phyloP scores from a whole-genome alignment of 768 basidiomycete genomes.

The Brasilioporus rufonigricans region DNA sequence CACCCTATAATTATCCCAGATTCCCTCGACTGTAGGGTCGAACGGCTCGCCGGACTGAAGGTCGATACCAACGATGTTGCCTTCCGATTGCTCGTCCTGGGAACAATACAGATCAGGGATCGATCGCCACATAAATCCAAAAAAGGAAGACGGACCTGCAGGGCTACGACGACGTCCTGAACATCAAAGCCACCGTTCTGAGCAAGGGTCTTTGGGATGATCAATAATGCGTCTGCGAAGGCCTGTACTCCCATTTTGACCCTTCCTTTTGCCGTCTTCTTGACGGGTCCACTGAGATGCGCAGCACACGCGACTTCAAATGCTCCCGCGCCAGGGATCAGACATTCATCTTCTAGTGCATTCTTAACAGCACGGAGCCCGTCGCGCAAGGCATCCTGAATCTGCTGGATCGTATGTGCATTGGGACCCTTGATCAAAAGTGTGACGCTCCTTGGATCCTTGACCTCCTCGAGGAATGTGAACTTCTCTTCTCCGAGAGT shows the following conservation, averaged over 20 bases:
- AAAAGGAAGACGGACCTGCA: slow-evolving; percentile 61
- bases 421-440: slow-evolving; percentile 98
- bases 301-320: slow-evolving; percentile 93
- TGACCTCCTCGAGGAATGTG: slow-evolving; percentile 97
- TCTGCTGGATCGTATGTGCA: slow-evolving; percentile 92
- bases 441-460: slow-evolving; percentile 91
- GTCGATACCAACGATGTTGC: slow-evolving; percentile 90
- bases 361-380: slow-evolving; percentile 97
- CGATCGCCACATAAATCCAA: slow-evolving; percentile 7
- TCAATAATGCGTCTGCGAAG: slow-evolving; percentile 89
- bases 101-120: slow-evolving; percentile 6
- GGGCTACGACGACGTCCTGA: slow-evolving; percentile 87
- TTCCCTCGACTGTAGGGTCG: slow-evolving; percentile 92
- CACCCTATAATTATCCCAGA: slow-evolving; percentile 99
- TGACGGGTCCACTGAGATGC: slow-evolving; percentile 75
- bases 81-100: slow-evolving; percentile 91
- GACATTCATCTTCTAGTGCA: slow-evolving; percentile 82
- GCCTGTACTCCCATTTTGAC: slow-evolving; percentile 98
- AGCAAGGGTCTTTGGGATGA: slow-evolving; percentile 96
- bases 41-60: slow-evolving; percentile 93
- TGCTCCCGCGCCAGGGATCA: slow-evolving; percentile 96
- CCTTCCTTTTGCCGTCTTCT: slow-evolving; percentile 87
- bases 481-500: slow-evolving; percentile 98
- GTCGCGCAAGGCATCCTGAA: slow-evolving; percentile 97
- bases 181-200: slow-evolving; percentile 97